These are phyloP conservation scores for Phytophthora megakarya DNA, from an alignment of 352 stramenopile species.

Conservation along the genomic window DNA sequence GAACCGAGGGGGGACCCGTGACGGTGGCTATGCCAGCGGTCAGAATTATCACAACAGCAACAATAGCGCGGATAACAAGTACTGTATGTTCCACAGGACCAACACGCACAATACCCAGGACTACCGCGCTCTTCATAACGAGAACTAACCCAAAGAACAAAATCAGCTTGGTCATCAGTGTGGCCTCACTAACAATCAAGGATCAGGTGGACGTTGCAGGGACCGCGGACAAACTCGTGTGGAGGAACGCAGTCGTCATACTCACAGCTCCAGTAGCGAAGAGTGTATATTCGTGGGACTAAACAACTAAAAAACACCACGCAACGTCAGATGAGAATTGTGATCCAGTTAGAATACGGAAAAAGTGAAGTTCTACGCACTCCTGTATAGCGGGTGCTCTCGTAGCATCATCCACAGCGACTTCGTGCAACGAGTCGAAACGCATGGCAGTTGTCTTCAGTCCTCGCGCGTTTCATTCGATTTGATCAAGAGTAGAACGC, in stretches of 20 bases:
- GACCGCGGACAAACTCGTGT: conserved; percentile 10
- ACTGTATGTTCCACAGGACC: conserved; percentile 10
- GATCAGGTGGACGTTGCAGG: too few species aligned
- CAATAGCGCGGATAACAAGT: conserved; percentile 2
- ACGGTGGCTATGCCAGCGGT: neutral
- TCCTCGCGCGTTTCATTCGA: neutral
- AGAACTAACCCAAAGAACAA: conserved; percentile 6
- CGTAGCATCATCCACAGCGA: neutral
- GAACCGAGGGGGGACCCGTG: neutral
- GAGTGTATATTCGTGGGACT: conserved; percentile 21
- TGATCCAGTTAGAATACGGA: conserved; percentile 3
- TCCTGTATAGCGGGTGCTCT: conserved; percentile 10
- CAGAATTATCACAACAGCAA: too few species aligned
- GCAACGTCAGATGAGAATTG: neutral
- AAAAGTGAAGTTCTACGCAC: neutral
- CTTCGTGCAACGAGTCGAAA: conserved; percentile 2
- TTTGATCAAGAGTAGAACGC: neutral
- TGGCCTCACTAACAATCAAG: neutral
- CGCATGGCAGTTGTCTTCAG: neutral
- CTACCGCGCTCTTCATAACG: neutral
- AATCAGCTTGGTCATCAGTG: conserved; percentile 1
- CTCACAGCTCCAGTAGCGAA: conserved; percentile 1
- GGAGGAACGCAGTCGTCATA: neutral
- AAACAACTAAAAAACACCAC: neutral
- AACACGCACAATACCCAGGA: conserved; percentile 12